Evolutionary conservation across 2,329 filamentous ascomycete genomes (phyloP), one percentile per base, ranked within the genome.

Genomic region (Exophiala mesophila): DNA sequence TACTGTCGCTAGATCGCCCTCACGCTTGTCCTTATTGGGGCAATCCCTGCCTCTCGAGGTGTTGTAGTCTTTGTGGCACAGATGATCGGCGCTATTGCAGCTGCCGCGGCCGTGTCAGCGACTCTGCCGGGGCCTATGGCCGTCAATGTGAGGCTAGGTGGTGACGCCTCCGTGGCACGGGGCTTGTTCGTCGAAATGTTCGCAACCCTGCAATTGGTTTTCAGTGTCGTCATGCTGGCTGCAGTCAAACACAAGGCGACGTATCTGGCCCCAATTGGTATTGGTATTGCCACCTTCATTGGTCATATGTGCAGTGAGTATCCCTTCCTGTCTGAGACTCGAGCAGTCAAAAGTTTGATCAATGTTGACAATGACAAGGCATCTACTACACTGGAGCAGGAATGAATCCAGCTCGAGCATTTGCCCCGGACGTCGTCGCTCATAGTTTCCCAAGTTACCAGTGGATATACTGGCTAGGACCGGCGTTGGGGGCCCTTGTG

Each of bases 181-280:
- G 81, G 80, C 3, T 66, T 84, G 35, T 82, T 84, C 55, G 73
- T 84, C 36, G 80, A 85, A 60, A 73, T 80, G 65, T 80, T 83
- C 55, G 66, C 82, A 23, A 84, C 81, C 0, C 65, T 75, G 0
- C 71, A 82, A 55, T 67, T 85, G 9, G 73, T 83, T 5, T 67
- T 84, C 38, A 74, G 78, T 3, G 74, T 84, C 20, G 76, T 80
- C 58, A 82, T 86, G 75, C 69, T 86, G 30, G 82, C 82, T 0
- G 76, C 78, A 2, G 82, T 86, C 59, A 86, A 88, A 64, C 82
- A 87, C 59, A 77, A 79, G 26, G 77, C 78, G 3, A 88, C 83
- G 0, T 85, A 74, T 57, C 64, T 87, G 2, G 83, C 83, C 0
- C 83, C 84, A 0, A 65, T 88, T 3, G 82, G 80, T 8, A 85